Conservation (phyloP, 2,329 filamentous ascomycete genomes). For the Claviceps maximensis region DNA sequence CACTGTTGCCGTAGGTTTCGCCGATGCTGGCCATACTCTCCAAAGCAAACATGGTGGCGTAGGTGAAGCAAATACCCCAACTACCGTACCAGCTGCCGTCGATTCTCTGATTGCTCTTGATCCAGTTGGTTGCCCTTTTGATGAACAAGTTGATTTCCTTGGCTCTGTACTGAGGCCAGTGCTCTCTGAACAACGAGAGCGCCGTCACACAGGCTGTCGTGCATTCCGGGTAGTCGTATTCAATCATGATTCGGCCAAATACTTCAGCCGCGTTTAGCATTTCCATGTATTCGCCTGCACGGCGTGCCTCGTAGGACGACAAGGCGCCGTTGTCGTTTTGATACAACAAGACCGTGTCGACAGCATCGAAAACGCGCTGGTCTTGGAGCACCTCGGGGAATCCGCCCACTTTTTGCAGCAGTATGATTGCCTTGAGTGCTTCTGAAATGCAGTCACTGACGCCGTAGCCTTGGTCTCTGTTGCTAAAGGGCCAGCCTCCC, state of each 20-base stretch:
- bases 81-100: conserved; percentile 97
- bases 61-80: conserved; percentile 98
- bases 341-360: conserved; percentile 84
- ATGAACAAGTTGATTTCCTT: conserved; percentile 65
- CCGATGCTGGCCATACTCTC: conserved; percentile 73
- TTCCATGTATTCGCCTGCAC: conserved; percentile 68
- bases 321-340: conserved; percentile 79
- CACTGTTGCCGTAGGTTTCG: conserved; percentile 66
- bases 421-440: conserved; percentile 72
- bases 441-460: conserved; percentile 93
- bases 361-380: conserved; percentile 68
- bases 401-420: conserved; percentile 65
- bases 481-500: conserved; percentile 95
- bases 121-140: conserved; percentile 62
- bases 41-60: conserved; percentile 90
- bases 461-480: conserved; percentile 79
- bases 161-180: conserved; percentile 69
- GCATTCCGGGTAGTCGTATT: conserved; percentile 97
- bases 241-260: conserved; percentile 94
- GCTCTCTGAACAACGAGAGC: conserved; percentile 64
- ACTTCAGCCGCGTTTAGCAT: conserved; percentile 90
- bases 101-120: conserved; percentile 60
- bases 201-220: conserved; percentile 90
- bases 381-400: conserved; percentile 66
- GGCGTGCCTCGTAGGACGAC: conserved; percentile 76